Evolutionary conservation across 495 filamentous ascomycete species (phyloP).

Genomic region (Aspergillus heteromorphus): DNA sequence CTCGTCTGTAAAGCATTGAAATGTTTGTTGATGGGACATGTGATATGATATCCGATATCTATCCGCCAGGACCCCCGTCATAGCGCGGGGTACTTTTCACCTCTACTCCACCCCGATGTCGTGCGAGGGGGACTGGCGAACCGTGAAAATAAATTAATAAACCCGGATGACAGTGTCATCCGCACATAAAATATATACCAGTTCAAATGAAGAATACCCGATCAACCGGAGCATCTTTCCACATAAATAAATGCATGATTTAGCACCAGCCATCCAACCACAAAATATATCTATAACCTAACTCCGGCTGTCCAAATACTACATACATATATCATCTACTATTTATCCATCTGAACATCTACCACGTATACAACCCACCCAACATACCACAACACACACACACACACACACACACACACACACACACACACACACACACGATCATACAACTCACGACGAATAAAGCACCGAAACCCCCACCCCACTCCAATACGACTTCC

Average conservation of each 20-base stretch:
- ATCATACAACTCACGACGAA: constrained; percentile 60
- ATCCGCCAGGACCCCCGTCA: background rate
- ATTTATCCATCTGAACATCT: background rate
- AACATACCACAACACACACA: background rate
- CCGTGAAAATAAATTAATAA: background rate
- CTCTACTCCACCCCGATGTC: background rate
- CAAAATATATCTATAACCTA: too few species aligned
- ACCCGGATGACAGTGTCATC: too few species aligned
- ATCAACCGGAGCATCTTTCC: too few species aligned
- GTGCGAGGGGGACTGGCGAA: too few species aligned
- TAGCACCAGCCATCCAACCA: too few species aligned
- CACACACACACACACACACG: background rate
- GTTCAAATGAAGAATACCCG: too few species aligned
- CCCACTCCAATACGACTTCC: constrained; percentile 50
- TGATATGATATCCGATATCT: constrained; percentile 16
- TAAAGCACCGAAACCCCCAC: constrained; percentile 88
- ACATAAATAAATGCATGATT: too few species aligned
- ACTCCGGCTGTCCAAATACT: too few species aligned
- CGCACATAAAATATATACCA: constrained; percentile 10
- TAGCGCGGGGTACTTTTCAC: background rate
- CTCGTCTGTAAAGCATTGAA: constrained; percentile 39
- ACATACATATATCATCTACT: too few species aligned
- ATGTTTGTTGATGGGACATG: constrained; percentile 8
- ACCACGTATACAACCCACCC: background rate
- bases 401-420: background rate